These are phyloP conservation scores for Fusarium sp. DNA, from an alignment of 2,329 filamentous ascomycete genomes.

Conservation along the genomic window DNA sequence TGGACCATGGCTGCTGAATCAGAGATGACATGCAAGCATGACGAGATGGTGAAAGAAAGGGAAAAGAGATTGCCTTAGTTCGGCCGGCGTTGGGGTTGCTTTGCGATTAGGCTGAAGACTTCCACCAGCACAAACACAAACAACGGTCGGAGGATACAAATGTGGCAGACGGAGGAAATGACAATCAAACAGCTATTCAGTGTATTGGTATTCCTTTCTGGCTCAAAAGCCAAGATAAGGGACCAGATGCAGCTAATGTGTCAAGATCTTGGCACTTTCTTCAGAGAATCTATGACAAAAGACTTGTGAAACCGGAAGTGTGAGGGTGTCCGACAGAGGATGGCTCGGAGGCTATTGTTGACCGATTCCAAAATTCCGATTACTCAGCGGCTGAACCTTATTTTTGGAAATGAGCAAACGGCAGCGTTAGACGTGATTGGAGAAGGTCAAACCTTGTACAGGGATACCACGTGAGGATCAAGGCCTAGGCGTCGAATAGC, in stretches of 20 bases:
- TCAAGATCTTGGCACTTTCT: background rate
- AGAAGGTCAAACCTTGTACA: background rate
- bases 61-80: background rate
- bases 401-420: background rate
- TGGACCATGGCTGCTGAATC: constrained; percentile 12
- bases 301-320: too few relatives aligned
- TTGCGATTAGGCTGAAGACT: background rate
- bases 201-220: background rate
- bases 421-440: background rate
- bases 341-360: background rate
- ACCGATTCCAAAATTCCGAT: constrained; percentile 4
- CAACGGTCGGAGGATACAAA: background rate
- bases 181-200: background rate
- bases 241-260: background rate
- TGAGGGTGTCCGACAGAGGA: background rate
- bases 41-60: background rate
- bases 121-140: too few relatives aligned
- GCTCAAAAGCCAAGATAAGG: background rate
- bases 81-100: background rate
- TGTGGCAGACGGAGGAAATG: background rate
- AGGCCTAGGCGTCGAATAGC: background rate
- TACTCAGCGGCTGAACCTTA: constrained; percentile 1
- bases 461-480: background rate
- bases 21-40: background rate
- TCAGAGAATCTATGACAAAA: too few relatives aligned